Evolutionary conservation across 257 asterid species (phyloP).

Genomic region (Ophiorrhiza pumila): DNA sequence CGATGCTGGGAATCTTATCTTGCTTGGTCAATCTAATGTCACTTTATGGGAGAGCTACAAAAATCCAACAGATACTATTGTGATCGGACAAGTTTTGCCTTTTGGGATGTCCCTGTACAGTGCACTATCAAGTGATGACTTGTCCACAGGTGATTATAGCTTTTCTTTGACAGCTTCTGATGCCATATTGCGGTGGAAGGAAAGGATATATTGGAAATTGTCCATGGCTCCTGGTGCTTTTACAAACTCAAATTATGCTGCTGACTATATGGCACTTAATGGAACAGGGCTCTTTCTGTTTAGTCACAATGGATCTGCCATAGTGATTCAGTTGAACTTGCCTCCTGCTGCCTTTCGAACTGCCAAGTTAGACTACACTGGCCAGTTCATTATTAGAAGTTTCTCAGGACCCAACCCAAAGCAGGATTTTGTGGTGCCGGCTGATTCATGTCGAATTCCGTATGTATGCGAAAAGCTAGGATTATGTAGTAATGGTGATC

Average conservation of each 20-base stretch:
- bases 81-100: constrained; percentile 47
- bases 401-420: constrained; percentile 26
- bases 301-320: constrained; percentile 38
- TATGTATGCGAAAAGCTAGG: constrained; percentile 52
- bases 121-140: constrained; percentile 36
- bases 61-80: constrained; percentile 61
- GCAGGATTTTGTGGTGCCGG: constrained; percentile 44
- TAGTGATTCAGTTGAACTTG: constrained; percentile 40
- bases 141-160: constrained; percentile 41
- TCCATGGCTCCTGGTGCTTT: constrained; percentile 48
- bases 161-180: constrained; percentile 44
- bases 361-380: constrained; percentile 48
- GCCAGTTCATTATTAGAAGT: constrained; percentile 50
- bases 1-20: constrained; percentile 59
- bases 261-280: constrained; percentile 37
- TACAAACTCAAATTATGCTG: constrained; percentile 25
- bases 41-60: constrained; percentile 67
- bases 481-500: constrained; percentile 36
- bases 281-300: constrained; percentile 54
- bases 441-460: constrained; percentile 46
- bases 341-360: constrained; percentile 38
- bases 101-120: constrained; percentile 31
- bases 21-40: constrained; percentile 45
- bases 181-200: constrained; percentile 45
- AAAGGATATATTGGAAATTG: constrained; percentile 48